Base-by-base conservation (phyloP, 176 grass and related monocot species). In the Pontederia paniculata region DNA sequence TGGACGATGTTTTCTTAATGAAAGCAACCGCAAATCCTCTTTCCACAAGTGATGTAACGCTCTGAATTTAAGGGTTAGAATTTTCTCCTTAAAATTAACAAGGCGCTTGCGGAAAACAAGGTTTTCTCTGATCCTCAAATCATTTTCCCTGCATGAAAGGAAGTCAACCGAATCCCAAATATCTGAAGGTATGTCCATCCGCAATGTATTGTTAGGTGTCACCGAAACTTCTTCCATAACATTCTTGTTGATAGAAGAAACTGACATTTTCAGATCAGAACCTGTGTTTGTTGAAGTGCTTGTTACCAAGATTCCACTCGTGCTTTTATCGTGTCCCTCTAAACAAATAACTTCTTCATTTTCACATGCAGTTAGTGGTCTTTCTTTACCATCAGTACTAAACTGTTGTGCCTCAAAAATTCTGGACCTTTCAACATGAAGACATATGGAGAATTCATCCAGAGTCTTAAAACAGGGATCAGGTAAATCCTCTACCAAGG, bases 11-110 rank as follows among this genome's bases (percentile, higher is more conserved):
- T 77, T 98, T 58, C 77, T 88, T 64, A 59, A 60, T 63, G 73
- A 69, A 75, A 88, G 73, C 42, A 88, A 37, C 4, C 68, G 83
- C n/a, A 85, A 66, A 74, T 98, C 94, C 60, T 98, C 83, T 65
- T 82, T 88, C 94, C 94, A 98, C 28, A 93, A 67, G 37, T 84
- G 57, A 44, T 77, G 78, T 56, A 93, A 22, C 62, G 75, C 77
- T 75, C 65, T 88, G 65, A 84, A 98, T 75, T 98, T 98, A 43
- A 83, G 75, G 48, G 87, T 75, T 73, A 98, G 87, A 41, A 74
- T 61, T 54, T 66, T 74, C 47, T 93, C 78, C 70, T 98, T 93
- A 62, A 93, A 88, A 73, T 73, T 82, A 17, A 74, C 23, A 12
- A 28, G 69, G 55, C 46, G 48, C 71, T 88, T 93, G 20, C 22